Evolutionary conservation across 257 asterid species (phyloP).

Genomic region (Mitragyna speciosa): DNA sequence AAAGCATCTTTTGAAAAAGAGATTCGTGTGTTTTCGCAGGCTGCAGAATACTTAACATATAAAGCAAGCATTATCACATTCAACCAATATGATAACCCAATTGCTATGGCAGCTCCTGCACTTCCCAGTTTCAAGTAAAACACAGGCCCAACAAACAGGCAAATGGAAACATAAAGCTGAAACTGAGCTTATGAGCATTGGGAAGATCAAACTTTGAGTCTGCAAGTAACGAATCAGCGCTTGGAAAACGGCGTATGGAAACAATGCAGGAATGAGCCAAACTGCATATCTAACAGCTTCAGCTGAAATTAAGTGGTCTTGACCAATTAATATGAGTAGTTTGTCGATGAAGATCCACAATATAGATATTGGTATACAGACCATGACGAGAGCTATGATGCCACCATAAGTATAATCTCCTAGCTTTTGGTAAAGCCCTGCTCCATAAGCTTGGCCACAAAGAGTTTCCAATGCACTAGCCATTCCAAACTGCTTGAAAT

Average conservation of each 20-base stretch:
- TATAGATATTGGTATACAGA: constrained; percentile 45
- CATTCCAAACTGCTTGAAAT: constrained; percentile 50
- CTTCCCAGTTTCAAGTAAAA: constrained; percentile 31
- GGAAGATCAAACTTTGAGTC: constrained; percentile 44
- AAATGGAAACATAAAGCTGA: constrained; percentile 38
- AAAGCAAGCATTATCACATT: constrained; percentile 34
- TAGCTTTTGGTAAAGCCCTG: constrained; percentile 40
- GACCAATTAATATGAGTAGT: constrained; percentile 41
- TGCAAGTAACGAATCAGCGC: constrained; percentile 44
- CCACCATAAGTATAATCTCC: constrained; percentile 45
- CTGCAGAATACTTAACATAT: constrained; percentile 36
- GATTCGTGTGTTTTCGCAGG: constrained; percentile 34
- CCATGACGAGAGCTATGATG: constrained; percentile 33
- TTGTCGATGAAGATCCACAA: constrained; percentile 42
- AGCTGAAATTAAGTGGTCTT: constrained; percentile 48
- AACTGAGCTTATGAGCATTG: constrained; percentile 49
- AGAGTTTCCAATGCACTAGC: constrained; percentile 60
- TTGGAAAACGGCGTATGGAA: constrained; percentile 48
- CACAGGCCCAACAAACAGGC: constrained; percentile 51
- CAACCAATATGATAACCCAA: constrained; percentile 48
- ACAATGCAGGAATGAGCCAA: constrained; percentile 44
- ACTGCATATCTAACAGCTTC: constrained; percentile 48
- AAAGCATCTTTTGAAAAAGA: constrained; percentile 27
- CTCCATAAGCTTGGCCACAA: constrained; percentile 68
- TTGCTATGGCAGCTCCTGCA: constrained; percentile 45